Evolutionary conservation across 164 flowering plant genomes (phyloP).

Genomic region (Euptelea pleiosperma): DNA sequence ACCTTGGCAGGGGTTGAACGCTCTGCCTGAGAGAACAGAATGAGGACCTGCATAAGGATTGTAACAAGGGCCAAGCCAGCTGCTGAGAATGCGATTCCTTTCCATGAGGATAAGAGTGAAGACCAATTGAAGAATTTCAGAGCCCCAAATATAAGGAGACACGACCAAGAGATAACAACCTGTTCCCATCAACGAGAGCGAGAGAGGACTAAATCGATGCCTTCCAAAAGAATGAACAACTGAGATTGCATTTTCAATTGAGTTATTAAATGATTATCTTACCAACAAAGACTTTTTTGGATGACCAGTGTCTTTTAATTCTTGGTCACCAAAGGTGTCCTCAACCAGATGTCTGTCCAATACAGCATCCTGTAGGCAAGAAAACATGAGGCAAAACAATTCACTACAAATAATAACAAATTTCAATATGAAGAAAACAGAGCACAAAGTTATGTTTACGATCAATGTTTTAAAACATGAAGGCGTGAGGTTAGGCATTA

Average conservation of each 20-base stretch:
- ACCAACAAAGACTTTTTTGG: constrained; percentile 69
- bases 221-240: neutral
- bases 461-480: too few species aligned
- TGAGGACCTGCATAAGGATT: constrained; percentile 60
- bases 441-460: too few species aligned
- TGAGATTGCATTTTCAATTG: neutral
- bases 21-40: constrained; percentile 66
- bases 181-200: constrained; percentile 12
- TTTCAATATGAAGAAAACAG: too few species aligned
- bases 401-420: too few species aligned
- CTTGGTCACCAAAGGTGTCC: constrained; percentile 44
- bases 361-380: constrained; percentile 51
- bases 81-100: constrained; percentile 45
- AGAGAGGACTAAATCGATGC: neutral
- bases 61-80: constrained; percentile 43
- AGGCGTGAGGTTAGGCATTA: too few species aligned
- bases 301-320: constrained; percentile 43
- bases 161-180: constrained; percentile 56
- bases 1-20: constrained; percentile 39
- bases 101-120: constrained; percentile 55
- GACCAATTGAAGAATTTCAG: constrained; percentile 43
- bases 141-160: constrained; percentile 32
- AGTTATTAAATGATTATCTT: constrained; percentile 9
- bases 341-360: constrained; percentile 56
- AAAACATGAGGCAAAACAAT: neutral